Percentiles rank a stretch among this genome's conserved stretches.
phyloP scores from a whole-genome alignment of 1,284 basidiomycete species.

The Tilletiopsis washingtonensis region DNA sequence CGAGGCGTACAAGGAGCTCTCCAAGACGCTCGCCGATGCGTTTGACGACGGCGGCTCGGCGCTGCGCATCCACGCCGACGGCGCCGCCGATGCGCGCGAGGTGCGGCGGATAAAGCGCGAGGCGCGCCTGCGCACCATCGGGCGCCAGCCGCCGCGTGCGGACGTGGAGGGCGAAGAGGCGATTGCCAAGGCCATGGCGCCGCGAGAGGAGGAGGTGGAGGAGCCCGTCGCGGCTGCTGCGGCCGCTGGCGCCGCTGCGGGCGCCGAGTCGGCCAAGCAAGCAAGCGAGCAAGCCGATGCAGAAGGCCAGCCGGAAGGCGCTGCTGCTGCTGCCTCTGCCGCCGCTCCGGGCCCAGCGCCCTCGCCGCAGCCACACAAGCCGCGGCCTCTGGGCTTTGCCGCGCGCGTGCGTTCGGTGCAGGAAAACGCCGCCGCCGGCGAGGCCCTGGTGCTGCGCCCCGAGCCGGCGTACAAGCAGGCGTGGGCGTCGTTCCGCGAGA shows the following conservation, averaged over 20 bases:
- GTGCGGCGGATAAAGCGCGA: constrained; percentile 49
- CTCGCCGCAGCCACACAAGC: not conserved
- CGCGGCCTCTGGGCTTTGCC: constrained; percentile 33
- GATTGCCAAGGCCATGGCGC: not conserved
- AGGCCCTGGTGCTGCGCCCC: constrained; percentile 33
- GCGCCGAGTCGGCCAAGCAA: not conserved
- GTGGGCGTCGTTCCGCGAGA: constrained; percentile 31
- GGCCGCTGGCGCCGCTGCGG: constrained; percentile 7
- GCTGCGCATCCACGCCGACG: constrained; percentile 45
- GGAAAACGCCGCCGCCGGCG: constrained; percentile 24
- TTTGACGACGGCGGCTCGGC: constrained; percentile 87
- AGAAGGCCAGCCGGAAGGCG: too few species aligned
- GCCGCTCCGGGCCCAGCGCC: not conserved
- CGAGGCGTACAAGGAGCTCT: constrained; percentile 82
- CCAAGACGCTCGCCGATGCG: constrained; percentile 81
- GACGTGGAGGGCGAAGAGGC: constrained; percentile 28
- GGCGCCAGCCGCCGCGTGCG: constrained; percentile 27
- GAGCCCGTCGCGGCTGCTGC: not conserved
- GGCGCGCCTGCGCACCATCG: constrained; percentile 41
- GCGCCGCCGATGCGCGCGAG: constrained; percentile 66
- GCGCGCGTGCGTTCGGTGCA: constrained; percentile 16
- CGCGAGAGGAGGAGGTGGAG: constrained; percentile 2
- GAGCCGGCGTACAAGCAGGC: constrained; percentile 34
- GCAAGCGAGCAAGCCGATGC: not conserved
- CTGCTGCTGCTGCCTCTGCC: constrained; percentile 2